phyloP scores from a whole-genome alignment of 441 rosid genomes.

The Dalechampia spathulata region DNA sequence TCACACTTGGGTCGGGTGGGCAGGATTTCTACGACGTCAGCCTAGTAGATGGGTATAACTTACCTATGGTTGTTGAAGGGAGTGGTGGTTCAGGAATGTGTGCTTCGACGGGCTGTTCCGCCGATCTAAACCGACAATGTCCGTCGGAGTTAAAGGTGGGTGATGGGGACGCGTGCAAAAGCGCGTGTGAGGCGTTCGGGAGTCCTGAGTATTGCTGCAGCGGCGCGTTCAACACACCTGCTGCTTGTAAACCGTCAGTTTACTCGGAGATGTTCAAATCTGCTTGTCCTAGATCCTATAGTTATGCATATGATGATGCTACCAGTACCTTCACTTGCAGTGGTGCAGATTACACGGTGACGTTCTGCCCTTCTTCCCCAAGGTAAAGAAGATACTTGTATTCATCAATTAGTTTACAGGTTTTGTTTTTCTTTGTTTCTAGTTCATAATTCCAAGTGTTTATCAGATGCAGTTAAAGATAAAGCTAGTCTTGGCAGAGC shows the following conservation, averaged over 20 bases:
- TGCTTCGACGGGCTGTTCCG: slow-evolving; percentile 57
- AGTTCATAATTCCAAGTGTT: too few species aligned
- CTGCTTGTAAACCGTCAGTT: slow-evolving; percentile 59
- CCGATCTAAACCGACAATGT: slow-evolving; percentile 64
- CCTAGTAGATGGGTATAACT: slow-evolving; percentile 91
- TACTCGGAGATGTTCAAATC: slow-evolving; percentile 70
- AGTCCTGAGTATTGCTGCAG: slow-evolving; percentile 77
- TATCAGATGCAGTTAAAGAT: too few species aligned
- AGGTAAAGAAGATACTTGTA: slow-evolving; percentile 31
- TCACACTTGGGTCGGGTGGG: slow-evolving; percentile 77
- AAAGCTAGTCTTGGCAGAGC: background rate
- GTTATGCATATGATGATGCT: slow-evolving; percentile 93
- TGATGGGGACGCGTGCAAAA: slow-evolving; percentile 66
- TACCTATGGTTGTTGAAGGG: slow-evolving; percentile 70
- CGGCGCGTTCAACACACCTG: slow-evolving; percentile 72
- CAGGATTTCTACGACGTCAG: slow-evolving; percentile 87
- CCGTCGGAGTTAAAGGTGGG: slow-evolving; percentile 69
- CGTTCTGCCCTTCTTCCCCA: slow-evolving; percentile 75
- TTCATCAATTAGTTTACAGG: too few species aligned
- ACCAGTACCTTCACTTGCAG: slow-evolving; percentile 85
- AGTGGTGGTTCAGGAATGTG: slow-evolving; percentile 82
- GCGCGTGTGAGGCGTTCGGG: slow-evolving; percentile 91
- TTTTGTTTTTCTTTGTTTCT: too few species aligned
- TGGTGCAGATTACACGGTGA: slow-evolving; percentile 68
- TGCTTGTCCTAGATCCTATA: slow-evolving; percentile 80